Evolutionary conservation across 192 early-diverging fungal genomes (phyloP).

Genomic region (Coemansia sp.): DNA sequence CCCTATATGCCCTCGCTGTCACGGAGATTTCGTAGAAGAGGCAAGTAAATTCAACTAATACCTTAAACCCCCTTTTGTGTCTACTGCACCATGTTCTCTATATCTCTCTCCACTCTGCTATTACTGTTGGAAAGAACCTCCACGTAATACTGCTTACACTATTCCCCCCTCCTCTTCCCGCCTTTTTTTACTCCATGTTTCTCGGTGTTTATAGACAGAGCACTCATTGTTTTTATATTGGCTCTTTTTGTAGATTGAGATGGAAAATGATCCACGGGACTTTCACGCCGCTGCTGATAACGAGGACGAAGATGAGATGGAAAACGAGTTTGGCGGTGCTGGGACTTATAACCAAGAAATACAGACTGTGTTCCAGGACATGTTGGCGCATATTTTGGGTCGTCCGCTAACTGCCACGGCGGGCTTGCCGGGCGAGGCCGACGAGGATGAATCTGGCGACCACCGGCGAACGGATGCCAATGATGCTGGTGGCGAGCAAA

Average conservation of each 20-base stretch:
- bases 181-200: not conserved
- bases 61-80: not conserved
- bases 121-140: not conserved
- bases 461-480: not conserved
- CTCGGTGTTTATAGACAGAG: not conserved
- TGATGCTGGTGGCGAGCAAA: slow-evolving; percentile 11
- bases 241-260: slow-evolving; percentile 21
- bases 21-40: slow-evolving; percentile 82
- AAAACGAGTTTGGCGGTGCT: slow-evolving; percentile 55
- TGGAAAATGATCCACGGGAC: slow-evolving; percentile 48
- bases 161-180: not conserved
- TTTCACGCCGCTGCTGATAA: slow-evolving; percentile 24
- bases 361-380: slow-evolving; percentile 41
- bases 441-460: not conserved
- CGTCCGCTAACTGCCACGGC: slow-evolving; percentile 8
- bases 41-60: slow-evolving; percentile 39
- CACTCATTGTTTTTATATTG: not conserved
- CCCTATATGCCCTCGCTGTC: slow-evolving; percentile 76
- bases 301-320: slow-evolving; percentile 51
- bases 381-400: slow-evolving; percentile 38
- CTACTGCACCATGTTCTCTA: not conserved
- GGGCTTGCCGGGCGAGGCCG: not conserved
- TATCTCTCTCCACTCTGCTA: not conserved
- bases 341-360: slow-evolving; percentile 54
- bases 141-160: not conserved